Evolutionary conservation across 2,329 filamentous ascomycete genomes (phyloP), one percentile per base, ranked within the genome.

Genomic region (Exophiala calicioides): DNA sequence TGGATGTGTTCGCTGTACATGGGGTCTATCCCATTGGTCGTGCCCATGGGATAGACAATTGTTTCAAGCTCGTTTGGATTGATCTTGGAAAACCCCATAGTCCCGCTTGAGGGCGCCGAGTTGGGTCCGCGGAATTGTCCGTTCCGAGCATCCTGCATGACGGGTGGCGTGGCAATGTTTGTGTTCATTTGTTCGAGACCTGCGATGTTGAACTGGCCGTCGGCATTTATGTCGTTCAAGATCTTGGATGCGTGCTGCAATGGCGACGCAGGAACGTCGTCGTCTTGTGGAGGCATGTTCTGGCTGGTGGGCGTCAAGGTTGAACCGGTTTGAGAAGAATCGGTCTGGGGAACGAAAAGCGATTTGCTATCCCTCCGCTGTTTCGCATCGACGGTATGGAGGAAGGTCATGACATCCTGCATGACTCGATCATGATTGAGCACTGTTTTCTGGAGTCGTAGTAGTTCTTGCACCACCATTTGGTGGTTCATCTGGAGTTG

Each of bases 1-100:
- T 91, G 83, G 62, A 96, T 89, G 62, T 96, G 90, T 60, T 96
- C 90, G 58, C 88, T 86, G 63, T 91, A 90, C 77, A 95, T 93
- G 1, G 91, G 90, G 63, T 96, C 90, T 57, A 96, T 96, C 42
- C 90, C 90, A 56, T 94, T 88, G 0, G 85, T 93, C 56, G 90
- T 83, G 13, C 90, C 90, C 12, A 95, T 89, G 0, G 91, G 90
- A 64, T 96, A 97, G 7, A 96, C 90, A 43, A 94, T 79, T 54
- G 77, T 79, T 52, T 86, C 83, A 33, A 85, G 66, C 44, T 86
- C 82, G 10, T 73, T 73, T 29, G 76, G 65, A 50, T 60, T 65
- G 3, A 73, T 68, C 49, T 76, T 73, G 18, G 67, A 59, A 56
- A 69, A 77, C 4, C 74, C 74, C 62, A 80, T 70, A 2, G 73